Evolutionary conservation across 176 grass and related monocot genomes (phyloP), one percentile per base, ranked within the genome.

Genomic region (Cenchrus fungigraminus): DNA sequence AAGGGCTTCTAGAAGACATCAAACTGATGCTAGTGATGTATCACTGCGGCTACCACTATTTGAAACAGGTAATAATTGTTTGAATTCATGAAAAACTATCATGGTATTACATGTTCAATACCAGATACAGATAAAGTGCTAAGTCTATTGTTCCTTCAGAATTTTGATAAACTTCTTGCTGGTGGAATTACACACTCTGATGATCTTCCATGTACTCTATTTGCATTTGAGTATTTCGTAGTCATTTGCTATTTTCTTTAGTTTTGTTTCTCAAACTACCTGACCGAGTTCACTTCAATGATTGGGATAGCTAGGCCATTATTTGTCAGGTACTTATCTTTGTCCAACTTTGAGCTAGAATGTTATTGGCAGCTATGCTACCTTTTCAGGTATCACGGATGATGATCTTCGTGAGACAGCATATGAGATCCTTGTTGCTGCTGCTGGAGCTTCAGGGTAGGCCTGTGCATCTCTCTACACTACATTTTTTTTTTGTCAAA

Each of bases 391-490:
- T 84, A 91, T 94, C 52, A 91, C 86, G 44, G 93, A 95, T 86
- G 93, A 95, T 84, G 97, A 98, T 89, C 91, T 98, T 83, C 93
- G 97, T 86, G 97, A 98, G 87, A 92, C 97, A 74, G 97, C 93
- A 83, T 98, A 98, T 92, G 97, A 98, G 82, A 92, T 98, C 68
- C 93, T 98, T 63, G 93, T 96, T 84, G 97, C 97, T 83, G 87
- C 86, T 92, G 93, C 88, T 80, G 97, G 97, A 25, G 97, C 97
- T 89, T 93, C 97, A 89, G 97, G 97, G 97, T 98, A 89, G 63
- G 37, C 14, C 72, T 88, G 20, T 79, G 2, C 20, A 54, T 22
- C 45, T 83, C 66, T 83, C 73, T 83, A 32, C 37, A 45, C 28
- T 16, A 61, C 32, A 80, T 56, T 22, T n/a, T 73, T 62, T 62